phyloP scores from a whole-genome alignment of 2,329 filamentous ascomycete species.

The Apiospora arundinis region DNA sequence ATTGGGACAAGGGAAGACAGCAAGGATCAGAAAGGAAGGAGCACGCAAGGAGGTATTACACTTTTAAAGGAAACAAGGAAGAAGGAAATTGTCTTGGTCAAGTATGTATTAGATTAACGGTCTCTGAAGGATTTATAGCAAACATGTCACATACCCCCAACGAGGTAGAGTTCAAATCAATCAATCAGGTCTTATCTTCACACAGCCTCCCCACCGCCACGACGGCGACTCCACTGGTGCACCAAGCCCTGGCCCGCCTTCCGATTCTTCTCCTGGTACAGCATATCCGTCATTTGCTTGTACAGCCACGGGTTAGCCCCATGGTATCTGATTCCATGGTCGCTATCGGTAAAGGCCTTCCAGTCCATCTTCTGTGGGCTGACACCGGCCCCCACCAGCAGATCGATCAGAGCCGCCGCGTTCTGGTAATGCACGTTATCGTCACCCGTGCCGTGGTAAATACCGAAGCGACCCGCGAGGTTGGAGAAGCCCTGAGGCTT shows the following conservation, averaged over 20 bases:
- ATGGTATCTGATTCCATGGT: conserved; percentile 67
- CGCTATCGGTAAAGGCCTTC: conserved; percentile 69
- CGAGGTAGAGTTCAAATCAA: no score
- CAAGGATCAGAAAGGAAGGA: no score
- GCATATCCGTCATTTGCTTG: conserved; percentile 64
- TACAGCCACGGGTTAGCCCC: conserved; percentile 63
- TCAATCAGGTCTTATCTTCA: no score
- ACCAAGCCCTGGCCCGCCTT: conserved; percentile 27
- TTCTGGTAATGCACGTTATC: conserved; percentile 79
- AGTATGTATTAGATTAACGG: no score
- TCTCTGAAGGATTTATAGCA: no score
- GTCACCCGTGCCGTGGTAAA: conserved; percentile 72
- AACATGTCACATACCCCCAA: no score
- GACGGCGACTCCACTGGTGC: conserved; percentile 37
- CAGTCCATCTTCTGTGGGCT: conserved; percentile 67
- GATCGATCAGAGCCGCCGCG: conserved; percentile 64
- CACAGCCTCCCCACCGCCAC: not conserved
- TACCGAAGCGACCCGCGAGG: conserved; percentile 63
- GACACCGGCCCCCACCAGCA: conserved; percentile 64
- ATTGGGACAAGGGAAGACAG: no score
- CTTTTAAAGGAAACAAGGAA: no score
- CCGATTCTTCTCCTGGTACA: conserved; percentile 64
- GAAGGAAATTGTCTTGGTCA: no score
- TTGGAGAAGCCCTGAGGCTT: conserved; percentile 66
- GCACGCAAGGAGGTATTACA: no score